A percentile compares a stretch with the other conserved stretches of the same genome.
phyloP scores from a whole-genome alignment of 768 basidiomycete genomes.

The Royoungia palumana region DNA sequence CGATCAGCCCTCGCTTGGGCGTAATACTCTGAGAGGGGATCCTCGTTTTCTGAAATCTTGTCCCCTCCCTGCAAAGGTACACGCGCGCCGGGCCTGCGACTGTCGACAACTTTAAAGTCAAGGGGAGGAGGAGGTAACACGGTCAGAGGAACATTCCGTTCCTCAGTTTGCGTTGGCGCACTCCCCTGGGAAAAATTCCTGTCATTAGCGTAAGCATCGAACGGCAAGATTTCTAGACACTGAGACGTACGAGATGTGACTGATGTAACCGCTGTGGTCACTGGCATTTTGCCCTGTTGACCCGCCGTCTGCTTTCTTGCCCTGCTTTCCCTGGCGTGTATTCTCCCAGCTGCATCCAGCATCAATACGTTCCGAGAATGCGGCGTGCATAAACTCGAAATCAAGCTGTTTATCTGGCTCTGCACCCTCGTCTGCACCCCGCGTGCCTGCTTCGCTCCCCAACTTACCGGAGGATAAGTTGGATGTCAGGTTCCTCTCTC shows the following conservation, averaged over 20 bases:
- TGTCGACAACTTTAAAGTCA: slow-evolving; percentile 5
- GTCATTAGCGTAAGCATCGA: slow-evolving; percentile 15
- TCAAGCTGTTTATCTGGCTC: slow-evolving; percentile 22
- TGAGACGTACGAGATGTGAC: slow-evolving; percentile 46
- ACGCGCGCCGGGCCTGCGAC: background rate
- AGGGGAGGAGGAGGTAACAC: slow-evolving; percentile 27
- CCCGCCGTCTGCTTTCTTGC: background rate
- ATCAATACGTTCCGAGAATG: slow-evolving; percentile 46
- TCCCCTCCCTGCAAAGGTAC: background rate
- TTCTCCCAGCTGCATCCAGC: slow-evolving; percentile 35
- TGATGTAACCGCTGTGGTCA: slow-evolving; percentile 33
- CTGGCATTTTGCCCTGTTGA: background rate
- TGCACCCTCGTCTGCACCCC: background rate
- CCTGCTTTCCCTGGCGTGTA: background rate
- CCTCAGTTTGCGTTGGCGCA: background rate
- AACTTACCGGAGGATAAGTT: slow-evolving; percentile 3
- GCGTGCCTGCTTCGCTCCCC: slow-evolving; percentile 12
- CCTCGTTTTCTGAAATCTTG: slow-evolving; percentile 23
- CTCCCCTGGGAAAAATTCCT: slow-evolving; percentile 39
- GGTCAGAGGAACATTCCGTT: slow-evolving; percentile 7
- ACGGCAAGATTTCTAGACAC: background rate
- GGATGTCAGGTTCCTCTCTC: slow-evolving; percentile 15
- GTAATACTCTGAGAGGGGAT: slow-evolving; percentile 68
- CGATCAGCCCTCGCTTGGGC: slow-evolving; percentile 48
- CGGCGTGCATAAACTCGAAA: slow-evolving; percentile 45